A percentile compares a stretch with the other conserved stretches of the same genome.
Conservation (phyloP, 176 grass and related monocot species). For the Puya raimondii region DNA sequence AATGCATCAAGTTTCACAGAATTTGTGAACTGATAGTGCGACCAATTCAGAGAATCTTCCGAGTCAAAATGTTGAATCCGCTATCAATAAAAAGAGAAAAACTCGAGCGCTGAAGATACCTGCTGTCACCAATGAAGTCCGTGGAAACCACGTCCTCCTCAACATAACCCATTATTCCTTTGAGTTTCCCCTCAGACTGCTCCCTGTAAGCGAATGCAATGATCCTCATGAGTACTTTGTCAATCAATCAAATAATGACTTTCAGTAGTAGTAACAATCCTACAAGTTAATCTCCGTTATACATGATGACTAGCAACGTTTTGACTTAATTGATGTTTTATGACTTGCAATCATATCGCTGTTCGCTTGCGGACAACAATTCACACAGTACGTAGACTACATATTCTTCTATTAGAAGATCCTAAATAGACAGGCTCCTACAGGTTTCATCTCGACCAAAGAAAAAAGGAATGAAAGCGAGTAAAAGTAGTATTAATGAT, state of each 20-base stretch:
- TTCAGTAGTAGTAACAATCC: not conserved
- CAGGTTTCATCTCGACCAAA: too few relatives aligned
- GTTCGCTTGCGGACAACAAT: too few relatives aligned
- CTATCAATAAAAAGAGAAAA: not conserved
- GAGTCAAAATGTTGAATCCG: not conserved
- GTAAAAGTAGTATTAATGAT: too few relatives aligned
- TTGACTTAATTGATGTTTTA: too few relatives aligned
- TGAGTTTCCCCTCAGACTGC: conserved; percentile 63
- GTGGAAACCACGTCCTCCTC: conserved; percentile 86
- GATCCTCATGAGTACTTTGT: not conserved
- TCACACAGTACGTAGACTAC: too few relatives aligned
- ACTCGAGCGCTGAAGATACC: conserved; percentile 11
- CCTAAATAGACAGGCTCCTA: too few relatives aligned
- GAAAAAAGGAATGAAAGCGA: too few relatives aligned
- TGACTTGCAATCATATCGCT: too few relatives aligned
- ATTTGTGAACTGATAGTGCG: not conserved
- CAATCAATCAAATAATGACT: not conserved
- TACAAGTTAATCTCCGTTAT: too few relatives aligned
- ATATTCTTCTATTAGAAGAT: too few relatives aligned
- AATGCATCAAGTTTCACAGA: not conserved
- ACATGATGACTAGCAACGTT: too few relatives aligned
- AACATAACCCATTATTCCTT: conserved; percentile 71
- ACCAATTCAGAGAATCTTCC: not conserved
- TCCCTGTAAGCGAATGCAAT: conserved; percentile 25
- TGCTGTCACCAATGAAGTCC: conserved; percentile 66